Conservation (phyloP, 1,284 basidiomycete genomes). For the Ceratorhiza oryzae-sativae region DNA sequence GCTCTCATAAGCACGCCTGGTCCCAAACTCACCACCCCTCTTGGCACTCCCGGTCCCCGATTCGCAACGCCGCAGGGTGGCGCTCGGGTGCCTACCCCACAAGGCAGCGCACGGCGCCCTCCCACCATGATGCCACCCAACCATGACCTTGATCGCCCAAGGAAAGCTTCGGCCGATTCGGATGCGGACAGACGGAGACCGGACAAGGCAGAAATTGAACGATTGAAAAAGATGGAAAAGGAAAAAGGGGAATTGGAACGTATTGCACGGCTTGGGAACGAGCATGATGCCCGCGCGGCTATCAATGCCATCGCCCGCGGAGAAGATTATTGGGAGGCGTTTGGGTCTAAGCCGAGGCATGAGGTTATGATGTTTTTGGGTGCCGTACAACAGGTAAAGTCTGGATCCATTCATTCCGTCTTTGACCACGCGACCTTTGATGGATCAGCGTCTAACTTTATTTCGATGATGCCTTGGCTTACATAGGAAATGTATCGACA, state of each 20-base stretch:
- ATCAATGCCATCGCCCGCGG: constrained; percentile 33
- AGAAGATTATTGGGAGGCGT: constrained; percentile 33
- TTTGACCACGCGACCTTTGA: background rate
- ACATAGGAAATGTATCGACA: constrained; percentile 37
- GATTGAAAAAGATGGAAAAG: constrained; percentile 36
- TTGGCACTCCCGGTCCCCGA: constrained; percentile 26
- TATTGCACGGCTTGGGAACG: constrained; percentile 29
- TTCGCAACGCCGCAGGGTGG: constrained; percentile 21
- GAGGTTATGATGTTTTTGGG: constrained; percentile 34
- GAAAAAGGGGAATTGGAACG: constrained; percentile 29
- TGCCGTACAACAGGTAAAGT: constrained; percentile 21
- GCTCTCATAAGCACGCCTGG: constrained; percentile 6
- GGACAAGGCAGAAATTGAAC: constrained; percentile 20
- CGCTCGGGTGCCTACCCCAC: constrained; percentile 9
- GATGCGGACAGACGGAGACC: constrained; percentile 20
- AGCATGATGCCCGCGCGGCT: constrained; percentile 27
- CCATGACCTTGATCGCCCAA: constrained; percentile 19
- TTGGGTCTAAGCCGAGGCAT: constrained; percentile 32
- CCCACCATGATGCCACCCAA: constrained; percentile 33
- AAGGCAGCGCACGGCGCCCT: constrained; percentile 25
- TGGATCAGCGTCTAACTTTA: background rate
- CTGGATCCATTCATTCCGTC: background rate
- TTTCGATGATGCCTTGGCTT: background rate
- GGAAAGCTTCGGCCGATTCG: constrained; percentile 23
- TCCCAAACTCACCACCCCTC: constrained; percentile 18